Evolutionary conservation across 2,329 filamentous ascomycete genomes (phyloP).

Genomic region (Meredithiella fracta): DNA sequence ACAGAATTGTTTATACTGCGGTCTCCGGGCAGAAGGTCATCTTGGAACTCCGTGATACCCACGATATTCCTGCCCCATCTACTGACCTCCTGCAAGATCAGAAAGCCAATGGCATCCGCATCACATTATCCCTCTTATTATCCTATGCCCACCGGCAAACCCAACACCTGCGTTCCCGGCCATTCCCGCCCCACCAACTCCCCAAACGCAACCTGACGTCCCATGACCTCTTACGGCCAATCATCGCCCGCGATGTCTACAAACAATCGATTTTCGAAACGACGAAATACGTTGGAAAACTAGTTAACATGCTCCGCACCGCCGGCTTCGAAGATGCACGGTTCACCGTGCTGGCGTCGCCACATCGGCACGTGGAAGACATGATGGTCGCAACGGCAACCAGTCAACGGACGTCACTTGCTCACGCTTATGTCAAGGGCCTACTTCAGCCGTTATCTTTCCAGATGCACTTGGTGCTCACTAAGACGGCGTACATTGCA

Average conservation of each 20-base stretch:
- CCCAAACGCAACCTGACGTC: conserved; percentile 25
- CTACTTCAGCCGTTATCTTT: conserved; percentile 18
- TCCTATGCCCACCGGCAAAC: conserved; percentile 64
- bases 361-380: conserved; percentile 19
- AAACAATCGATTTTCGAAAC: conserved; percentile 26
- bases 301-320: conserved; percentile 28
- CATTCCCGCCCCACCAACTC: conserved; percentile 26
- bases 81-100: conserved; percentile 26
- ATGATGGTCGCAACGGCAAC: conserved; percentile 20
- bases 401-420: conserved; percentile 26
- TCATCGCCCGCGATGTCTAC: conserved; percentile 34
- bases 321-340: conserved; percentile 29
- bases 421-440: conserved; percentile 21
- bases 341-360: conserved; percentile 27
- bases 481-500: conserved; percentile 26
- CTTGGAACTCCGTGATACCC: conserved; percentile 44
- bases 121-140: conserved; percentile 60
- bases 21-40: conserved; percentile 39
- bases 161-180: conserved; percentile 48
- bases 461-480: conserved; percentile 29
- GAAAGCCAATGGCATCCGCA: conserved; percentile 48
- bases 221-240: conserved; percentile 34
- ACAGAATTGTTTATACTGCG: conserved; percentile 38
- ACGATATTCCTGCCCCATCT: conserved; percentile 29
- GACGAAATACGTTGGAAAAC: conserved; percentile 26